A percentile compares a stretch with the other conserved stretches of the same genome.
Conservation (phyloP, 1,284 basidiomycete species). For the Paramarasmius palmivorus region DNA sequence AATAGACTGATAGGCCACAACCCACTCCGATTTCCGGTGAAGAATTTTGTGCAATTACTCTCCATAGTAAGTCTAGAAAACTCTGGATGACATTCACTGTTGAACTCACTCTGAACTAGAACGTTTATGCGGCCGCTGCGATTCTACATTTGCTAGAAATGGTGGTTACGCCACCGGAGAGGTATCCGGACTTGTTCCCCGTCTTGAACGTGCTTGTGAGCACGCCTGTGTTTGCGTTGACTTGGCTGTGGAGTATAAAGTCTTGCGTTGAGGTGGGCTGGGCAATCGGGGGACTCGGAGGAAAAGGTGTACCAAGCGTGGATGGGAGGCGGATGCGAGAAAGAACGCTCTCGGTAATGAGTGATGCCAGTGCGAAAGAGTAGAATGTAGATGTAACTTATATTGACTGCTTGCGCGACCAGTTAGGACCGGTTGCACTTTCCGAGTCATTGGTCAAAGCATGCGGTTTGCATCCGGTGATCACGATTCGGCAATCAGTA, state of each 20-base stretch:
- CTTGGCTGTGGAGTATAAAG: constrained; percentile 80
- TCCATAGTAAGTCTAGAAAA: constrained; percentile 56
- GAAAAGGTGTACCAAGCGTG: not conserved
- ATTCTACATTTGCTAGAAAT: constrained; percentile 68
- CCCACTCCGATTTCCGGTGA: constrained; percentile 36
- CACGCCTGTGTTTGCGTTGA: constrained; percentile 74
- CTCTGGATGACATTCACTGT: constrained; percentile 1
- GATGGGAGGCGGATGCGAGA: not conserved
- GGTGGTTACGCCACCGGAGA: constrained; percentile 59
- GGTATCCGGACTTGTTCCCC: constrained; percentile 85
- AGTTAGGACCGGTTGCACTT: not conserved
- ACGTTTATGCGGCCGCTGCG: constrained; percentile 57
- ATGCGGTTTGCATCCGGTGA: no score
- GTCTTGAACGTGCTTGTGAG: constrained; percentile 86
- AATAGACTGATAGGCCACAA: constrained; percentile 82
- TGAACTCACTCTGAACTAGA: constrained; percentile 35
- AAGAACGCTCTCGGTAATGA: not conserved
- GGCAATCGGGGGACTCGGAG: constrained; percentile 39
- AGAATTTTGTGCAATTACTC: constrained; percentile 34
- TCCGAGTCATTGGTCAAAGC: no score
- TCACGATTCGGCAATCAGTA: no score
- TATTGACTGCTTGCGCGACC: not conserved
- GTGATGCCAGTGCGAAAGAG: not conserved
- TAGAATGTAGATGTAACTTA: not conserved
- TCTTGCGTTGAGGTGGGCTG: constrained; percentile 67